Evolutionary conservation across 2,329 filamentous ascomycete species (phyloP).

Genomic region (Clonostachys rosea): DNA sequence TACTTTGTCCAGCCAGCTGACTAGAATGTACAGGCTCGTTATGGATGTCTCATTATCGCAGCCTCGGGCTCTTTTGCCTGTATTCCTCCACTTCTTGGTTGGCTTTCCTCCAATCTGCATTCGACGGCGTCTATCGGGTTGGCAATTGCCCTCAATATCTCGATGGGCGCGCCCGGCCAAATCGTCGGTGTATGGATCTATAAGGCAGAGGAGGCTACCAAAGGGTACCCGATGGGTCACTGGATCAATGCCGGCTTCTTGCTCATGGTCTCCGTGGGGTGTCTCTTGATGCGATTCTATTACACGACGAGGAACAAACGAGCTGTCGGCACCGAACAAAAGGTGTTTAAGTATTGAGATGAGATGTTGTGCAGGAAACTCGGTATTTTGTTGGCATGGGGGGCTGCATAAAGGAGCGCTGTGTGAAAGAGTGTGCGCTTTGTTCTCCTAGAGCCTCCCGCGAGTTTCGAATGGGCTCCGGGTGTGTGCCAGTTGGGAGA

Average conservation of each 20-base stretch:
- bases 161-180: conserved; percentile 59
- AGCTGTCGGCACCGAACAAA: conserved; percentile 2
- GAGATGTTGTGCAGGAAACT: too few relatives aligned
- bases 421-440: too few relatives aligned
- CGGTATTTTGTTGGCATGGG: too few relatives aligned
- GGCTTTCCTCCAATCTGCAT: conserved; percentile 62
- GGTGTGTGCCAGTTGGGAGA: too few relatives aligned
- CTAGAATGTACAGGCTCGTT: conserved; percentile 47
- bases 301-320: conserved; percentile 40
- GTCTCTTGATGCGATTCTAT: conserved; percentile 44
- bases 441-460: too few relatives aligned
- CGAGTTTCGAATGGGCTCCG: too few relatives aligned
- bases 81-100: conserved; percentile 61
- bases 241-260: conserved; percentile 58
- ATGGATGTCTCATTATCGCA: conserved; percentile 63
- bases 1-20: conserved; percentile 30
- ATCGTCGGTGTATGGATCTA: conserved; percentile 71
- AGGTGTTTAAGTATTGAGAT: too few relatives aligned
- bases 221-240: conserved; percentile 64
- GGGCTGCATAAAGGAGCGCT: too few relatives aligned
- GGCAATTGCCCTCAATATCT: conserved; percentile 64
- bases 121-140: conserved; percentile 58
- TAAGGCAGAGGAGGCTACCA: conserved; percentile 51
- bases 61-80: conserved; percentile 60
- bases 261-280: conserved; percentile 50